Conservation (phyloP, 257 asterid genomes). For the Phtheirospermum japonicum region DNA sequence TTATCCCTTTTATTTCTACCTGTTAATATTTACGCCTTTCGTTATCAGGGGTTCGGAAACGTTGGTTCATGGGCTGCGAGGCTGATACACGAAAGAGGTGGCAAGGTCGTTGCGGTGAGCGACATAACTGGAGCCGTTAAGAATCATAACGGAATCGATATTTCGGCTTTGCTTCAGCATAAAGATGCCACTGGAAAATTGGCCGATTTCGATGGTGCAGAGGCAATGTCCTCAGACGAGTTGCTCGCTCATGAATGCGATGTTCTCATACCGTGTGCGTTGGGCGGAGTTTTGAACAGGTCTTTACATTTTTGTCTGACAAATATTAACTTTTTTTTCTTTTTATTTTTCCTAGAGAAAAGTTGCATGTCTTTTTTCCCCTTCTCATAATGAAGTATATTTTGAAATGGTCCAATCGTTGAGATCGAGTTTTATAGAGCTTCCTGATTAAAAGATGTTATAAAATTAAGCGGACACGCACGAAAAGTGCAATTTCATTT, state of each 20-base stretch:
- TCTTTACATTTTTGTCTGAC: slow-evolving; percentile 1
- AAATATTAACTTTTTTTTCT: not conserved
- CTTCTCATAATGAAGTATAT: too few relatives aligned
- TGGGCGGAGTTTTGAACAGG: slow-evolving; percentile 82
- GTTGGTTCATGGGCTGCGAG: slow-evolving; percentile 69
- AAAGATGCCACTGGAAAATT: slow-evolving; percentile 48
- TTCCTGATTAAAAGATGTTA: too few relatives aligned
- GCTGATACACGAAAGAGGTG: slow-evolving; percentile 70
- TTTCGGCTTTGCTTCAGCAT: slow-evolving; percentile 50
- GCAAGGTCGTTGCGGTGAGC: slow-evolving; percentile 65
- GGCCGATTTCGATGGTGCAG: slow-evolving; percentile 49
- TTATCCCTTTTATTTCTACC: not conserved
- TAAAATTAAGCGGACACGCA: too few relatives aligned
- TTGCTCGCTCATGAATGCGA: slow-evolving; percentile 61
- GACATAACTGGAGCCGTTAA: slow-evolving; percentile 71
- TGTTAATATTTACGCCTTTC: not conserved
- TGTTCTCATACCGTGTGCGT: slow-evolving; percentile 80
- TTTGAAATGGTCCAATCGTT: too few relatives aligned
- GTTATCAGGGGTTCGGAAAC: slow-evolving; percentile 62
- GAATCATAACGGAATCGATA: slow-evolving; percentile 54
- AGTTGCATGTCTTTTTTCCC: too few relatives aligned
- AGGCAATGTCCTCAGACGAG: slow-evolving; percentile 52
- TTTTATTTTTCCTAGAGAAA: too few relatives aligned
- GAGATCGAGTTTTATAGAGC: too few relatives aligned
- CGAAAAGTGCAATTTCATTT: too few relatives aligned